Conservation (phyloP, 306 rosid species). For the Arachis stenosperma region DNA sequence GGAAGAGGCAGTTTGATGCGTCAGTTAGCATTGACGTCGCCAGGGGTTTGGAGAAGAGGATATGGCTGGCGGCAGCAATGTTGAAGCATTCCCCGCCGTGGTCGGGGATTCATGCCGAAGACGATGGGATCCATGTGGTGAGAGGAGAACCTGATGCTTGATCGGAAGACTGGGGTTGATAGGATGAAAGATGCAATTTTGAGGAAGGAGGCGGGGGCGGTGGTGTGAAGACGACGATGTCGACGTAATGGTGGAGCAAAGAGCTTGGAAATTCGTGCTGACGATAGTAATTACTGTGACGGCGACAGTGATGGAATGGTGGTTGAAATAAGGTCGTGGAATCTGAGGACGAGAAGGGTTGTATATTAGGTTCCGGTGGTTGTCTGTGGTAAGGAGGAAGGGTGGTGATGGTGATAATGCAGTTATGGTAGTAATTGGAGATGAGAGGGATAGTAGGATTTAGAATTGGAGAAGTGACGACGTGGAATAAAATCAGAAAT, state of each 20-base stretch:
- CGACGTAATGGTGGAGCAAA: background rate
- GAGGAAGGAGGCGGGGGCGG: slow-evolving; percentile 47
- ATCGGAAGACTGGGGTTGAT: slow-evolving; percentile 72
- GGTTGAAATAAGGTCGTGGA: slow-evolving; percentile 62
- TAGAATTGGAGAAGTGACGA: too few relatives aligned
- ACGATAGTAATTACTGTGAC: background rate
- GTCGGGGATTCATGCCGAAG: slow-evolving; percentile 46
- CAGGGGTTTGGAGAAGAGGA: slow-evolving; percentile 43
- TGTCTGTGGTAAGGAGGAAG: slow-evolving; percentile 41
- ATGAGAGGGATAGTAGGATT: too few relatives aligned
- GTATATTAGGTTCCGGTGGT: slow-evolving; percentile 62
- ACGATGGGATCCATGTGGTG: slow-evolving; percentile 76
- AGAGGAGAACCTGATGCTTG: slow-evolving; percentile 78
- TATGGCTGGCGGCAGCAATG: slow-evolving; percentile 4
- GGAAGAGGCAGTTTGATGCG: slow-evolving; percentile 36
- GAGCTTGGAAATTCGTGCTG: background rate
- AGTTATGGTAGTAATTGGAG: too few relatives aligned
- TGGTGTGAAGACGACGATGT: background rate
- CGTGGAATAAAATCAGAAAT: too few relatives aligned
- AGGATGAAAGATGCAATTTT: slow-evolving; percentile 71
- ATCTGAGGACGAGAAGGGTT: slow-evolving; percentile 71
- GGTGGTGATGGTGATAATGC: background rate
- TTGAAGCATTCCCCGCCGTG: background rate
- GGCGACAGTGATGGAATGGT: slow-evolving; percentile 3
- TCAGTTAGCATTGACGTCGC: slow-evolving; percentile 35